Evolutionary conservation across 2,329 filamentous ascomycete species (phyloP).

Genomic region (Fusarium marasasianum): DNA sequence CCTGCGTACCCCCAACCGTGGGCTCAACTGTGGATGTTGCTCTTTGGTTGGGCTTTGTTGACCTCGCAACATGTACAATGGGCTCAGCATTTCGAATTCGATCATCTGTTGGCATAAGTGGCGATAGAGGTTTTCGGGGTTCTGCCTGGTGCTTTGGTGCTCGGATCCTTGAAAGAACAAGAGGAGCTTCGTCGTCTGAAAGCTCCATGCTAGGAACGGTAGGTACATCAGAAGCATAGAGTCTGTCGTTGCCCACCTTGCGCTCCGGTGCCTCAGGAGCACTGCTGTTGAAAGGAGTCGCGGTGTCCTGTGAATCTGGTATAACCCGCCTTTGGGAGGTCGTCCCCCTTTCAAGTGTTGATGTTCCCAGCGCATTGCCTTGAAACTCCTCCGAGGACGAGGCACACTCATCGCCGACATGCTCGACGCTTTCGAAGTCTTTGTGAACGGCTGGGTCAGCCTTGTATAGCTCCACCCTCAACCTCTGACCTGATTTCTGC

Average conservation of each 20-base stretch:
- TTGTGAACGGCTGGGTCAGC: background rate
- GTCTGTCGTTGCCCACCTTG: background rate
- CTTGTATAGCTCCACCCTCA: slow-evolving; percentile 24
- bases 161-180: slow-evolving; percentile 33
- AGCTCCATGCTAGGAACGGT: slow-evolving; percentile 37
- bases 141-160: background rate
- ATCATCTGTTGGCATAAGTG: background rate
- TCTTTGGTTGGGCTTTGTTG: background rate
- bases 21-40: background rate
- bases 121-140: background rate
- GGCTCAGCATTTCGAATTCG: background rate
- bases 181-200: slow-evolving; percentile 50
- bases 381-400: background rate
- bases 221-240: background rate
- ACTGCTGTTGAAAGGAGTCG: slow-evolving; percentile 35
- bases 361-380: background rate
- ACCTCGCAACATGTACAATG: background rate
- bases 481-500: slow-evolving; percentile 1
- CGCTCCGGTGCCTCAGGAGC: slow-evolving; percentile 18
- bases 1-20: background rate
- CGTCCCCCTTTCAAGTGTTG: background rate
- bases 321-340: slow-evolving; percentile 17
- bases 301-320: slow-evolving; percentile 45
- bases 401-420: background rate
- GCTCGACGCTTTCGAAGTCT: slow-evolving; percentile 14